Evolutionary conservation across 129 eudicot species (phyloP), one percentile per base, ranked within the genome.

Genomic region (Lactuca sativa): DNA sequence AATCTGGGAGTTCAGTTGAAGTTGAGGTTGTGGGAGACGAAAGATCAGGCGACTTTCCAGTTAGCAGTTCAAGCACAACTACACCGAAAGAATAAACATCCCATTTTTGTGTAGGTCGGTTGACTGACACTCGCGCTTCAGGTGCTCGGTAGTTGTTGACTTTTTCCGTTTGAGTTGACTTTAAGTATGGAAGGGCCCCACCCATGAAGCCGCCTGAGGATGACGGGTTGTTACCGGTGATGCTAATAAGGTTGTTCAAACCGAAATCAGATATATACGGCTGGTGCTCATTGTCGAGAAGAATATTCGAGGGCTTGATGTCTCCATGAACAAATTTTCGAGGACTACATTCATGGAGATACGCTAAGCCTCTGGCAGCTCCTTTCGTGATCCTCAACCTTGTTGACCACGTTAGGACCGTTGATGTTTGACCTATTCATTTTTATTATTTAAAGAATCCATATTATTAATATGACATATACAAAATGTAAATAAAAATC

Each of bases 301-400:
- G 97, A 62, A 95, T 95, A 75, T 90, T 95, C 6, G 99, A 90
- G 0, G 99, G 97, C 51, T 90, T 95, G 62, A 90, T 71, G 82
- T 95, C 95, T 76, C 97, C 97, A 38, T 95, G 99, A 67, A 95
- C 99, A 72, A 83, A 95, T 80, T 95, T 95, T 67, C 99, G 72
- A 21, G 99, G 99, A 64, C 99, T 95, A 64, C 97, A 95, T 82
- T 95, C 99, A 44, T 95, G 99, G 49, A 95, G 93, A 81, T 90
- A 95, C 56, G 99, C 97, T 59, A 95, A 76, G 7, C 97, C 99
- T 32, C 93, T 74, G 0, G 99, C 99, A 5, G 90, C 74, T 43
- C 97, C 99, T 63, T 87, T 90, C 4, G 95, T 89, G 31, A 95
- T 95, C 70, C 66, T 95, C 47, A 95, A 68, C 72, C 97, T 81